Evolutionary conservation across 345 rosid genomes (phyloP).

Genomic region (Nephelium lappaceum): DNA sequence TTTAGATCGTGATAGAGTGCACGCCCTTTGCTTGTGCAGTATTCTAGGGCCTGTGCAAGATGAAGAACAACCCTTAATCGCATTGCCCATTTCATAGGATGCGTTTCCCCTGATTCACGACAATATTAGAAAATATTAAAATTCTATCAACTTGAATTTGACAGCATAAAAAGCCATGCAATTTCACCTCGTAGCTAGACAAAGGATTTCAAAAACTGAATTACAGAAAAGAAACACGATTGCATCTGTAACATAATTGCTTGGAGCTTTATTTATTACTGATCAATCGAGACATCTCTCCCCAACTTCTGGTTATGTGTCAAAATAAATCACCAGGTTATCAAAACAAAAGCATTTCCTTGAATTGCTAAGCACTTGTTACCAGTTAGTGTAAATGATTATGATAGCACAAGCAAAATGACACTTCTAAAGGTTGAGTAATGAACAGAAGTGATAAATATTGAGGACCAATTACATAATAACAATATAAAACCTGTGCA

Average conservation of each 20-base stretch:
- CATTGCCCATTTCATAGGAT: conserved; percentile 99
- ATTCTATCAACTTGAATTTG: background rate
- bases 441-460: background rate
- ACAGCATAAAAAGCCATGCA: background rate
- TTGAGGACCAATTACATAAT: background rate
- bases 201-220: background rate
- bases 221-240: background rate
- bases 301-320: background rate
- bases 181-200: background rate
- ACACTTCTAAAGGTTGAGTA: background rate
- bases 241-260: background rate
- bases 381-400: background rate
- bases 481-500: background rate
- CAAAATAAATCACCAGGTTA: background rate
- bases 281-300: background rate
- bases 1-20: conserved; percentile 92
- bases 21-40: conserved; percentile 87
- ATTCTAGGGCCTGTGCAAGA: conserved; percentile 92
- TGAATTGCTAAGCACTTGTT: background rate
- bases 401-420: background rate
- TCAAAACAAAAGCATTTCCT: background rate
- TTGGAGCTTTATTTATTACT: background rate
- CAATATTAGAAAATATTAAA: background rate
- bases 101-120: conserved; percentile 76
- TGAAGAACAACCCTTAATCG: conserved; percentile 86